Percentiles rank a stretch among this genome's conserved stretches.
Conservation (phyloP, 2,329 filamentous ascomycete species). For the Alternaria triticina region DNA sequence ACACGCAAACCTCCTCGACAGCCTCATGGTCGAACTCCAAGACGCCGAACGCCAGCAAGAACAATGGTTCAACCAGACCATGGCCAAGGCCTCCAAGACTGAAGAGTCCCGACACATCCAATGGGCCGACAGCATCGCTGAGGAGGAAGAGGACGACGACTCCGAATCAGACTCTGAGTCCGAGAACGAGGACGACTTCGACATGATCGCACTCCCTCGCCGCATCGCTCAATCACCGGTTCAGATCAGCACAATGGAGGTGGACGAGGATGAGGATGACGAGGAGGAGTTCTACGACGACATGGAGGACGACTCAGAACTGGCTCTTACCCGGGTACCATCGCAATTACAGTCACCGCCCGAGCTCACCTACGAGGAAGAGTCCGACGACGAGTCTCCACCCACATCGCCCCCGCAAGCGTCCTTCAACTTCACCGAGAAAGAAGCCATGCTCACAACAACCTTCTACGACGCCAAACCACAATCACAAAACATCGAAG, state of each 20-base stretch:
- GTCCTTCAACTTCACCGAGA: constrained; percentile 54
- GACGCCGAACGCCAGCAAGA: constrained; percentile 96
- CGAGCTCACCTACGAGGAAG: constrained; percentile 57
- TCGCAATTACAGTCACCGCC: constrained; percentile 55
- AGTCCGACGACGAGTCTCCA: constrained; percentile 57
- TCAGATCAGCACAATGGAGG: constrained; percentile 52
- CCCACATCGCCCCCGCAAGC: constrained; percentile 55
- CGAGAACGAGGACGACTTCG: constrained; percentile 60
- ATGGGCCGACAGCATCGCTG: constrained; percentile 81
- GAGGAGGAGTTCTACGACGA: constrained; percentile 56
- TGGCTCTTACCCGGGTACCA: constrained; percentile 54
- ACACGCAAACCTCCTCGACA: constrained; percentile 97
- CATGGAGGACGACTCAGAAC: constrained; percentile 54
- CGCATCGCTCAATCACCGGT: constrained; percentile 51
- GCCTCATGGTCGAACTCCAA: constrained; percentile 87
- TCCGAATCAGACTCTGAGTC: constrained; percentile 57
- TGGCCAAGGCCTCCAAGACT: constrained; percentile 71
- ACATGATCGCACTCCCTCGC: constrained; percentile 52
- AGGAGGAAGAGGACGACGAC: constrained; percentile 71
- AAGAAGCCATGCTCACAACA: constrained; percentile 56
- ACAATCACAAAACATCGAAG: constrained; percentile 45
- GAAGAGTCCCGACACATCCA: constrained; percentile 76
- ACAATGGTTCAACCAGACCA: constrained; percentile 96
- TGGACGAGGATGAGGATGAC: constrained; percentile 51
- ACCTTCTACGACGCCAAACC: constrained; percentile 52